Base-by-base conservation (phyloP, 768 basidiomycete genomes). In the Guyanaporus albipodus region DNA sequence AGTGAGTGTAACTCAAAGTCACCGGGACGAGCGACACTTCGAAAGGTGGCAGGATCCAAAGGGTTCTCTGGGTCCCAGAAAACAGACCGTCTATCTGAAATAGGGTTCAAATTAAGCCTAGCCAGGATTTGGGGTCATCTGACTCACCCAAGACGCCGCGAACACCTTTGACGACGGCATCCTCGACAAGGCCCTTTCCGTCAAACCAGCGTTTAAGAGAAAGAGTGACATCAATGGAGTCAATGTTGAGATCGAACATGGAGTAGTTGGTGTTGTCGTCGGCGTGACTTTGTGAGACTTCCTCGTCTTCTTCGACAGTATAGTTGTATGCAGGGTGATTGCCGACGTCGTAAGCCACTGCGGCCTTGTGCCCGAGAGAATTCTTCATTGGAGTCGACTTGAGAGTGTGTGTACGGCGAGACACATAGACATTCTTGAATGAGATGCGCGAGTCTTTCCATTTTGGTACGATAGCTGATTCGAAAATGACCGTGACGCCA, bases 361-460 rank as follows among this genome's bases (percentile, higher is more conserved):
- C 86, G 1, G 79, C 76, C 52, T 71, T 68, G 49, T 85, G 78
- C 24, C 67, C 78, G 14, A 66, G 27, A n/a, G 44, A 56, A 14
- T 52, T 60, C 8, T 27, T 58, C 17, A 50, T 58, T 27, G 50
- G 33, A 6, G 45, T 29, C 12, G 52, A 44, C 8, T 58, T 24
- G 6, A 56, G 52, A 9, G 63, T 49, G 24, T 57, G 50, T 3
- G 90, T 87, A 6, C 91, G 77, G 9, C 91, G 83, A 19, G 92
- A 94, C 37, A 99, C 75, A 58, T 89, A 98, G 35, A 98, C 94
- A 56, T 97, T 96, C 64, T 91, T 91, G 77, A 99, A 95, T 0
- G 93, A 93, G 44, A 99, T 85, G 12, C 87, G 85, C 9, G 92
- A 94, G 58, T 94, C 91, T 52, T 91, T 89, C 92, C 94, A 96